phyloP scores from a whole-genome alignment of 2,329 filamentous ascomycete species.

The Neofusicoccum laricinum region DNA sequence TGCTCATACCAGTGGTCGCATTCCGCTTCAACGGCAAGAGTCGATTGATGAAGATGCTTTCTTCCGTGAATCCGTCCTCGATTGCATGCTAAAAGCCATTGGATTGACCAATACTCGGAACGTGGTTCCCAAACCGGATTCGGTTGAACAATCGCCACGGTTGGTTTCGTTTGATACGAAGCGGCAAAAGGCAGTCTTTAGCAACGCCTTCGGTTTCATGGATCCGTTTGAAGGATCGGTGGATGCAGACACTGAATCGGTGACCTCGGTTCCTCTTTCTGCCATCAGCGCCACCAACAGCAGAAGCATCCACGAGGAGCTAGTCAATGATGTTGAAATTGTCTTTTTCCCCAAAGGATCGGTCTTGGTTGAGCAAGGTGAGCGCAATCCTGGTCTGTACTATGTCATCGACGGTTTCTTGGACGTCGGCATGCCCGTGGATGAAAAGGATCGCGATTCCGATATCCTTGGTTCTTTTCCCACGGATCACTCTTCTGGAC shows the following conservation, averaged over 20 bases:
- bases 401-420: constrained; percentile 97
- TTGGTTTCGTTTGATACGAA: constrained; percentile 80
- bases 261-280: constrained; percentile 55
- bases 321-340: constrained; percentile 91
- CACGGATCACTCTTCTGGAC: constrained; percentile 25
- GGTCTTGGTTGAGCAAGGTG: constrained; percentile 91
- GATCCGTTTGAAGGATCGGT: constrained; percentile 73
- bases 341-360: constrained; percentile 96
- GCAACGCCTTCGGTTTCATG: constrained; percentile 88
- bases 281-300: constrained; percentile 44
- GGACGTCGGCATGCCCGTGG: constrained; percentile 81
- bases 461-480: constrained; percentile 45
- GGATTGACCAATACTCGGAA: constrained; percentile 71
- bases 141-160: constrained; percentile 80
- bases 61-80: constrained; percentile 85
- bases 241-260: constrained; percentile 84
- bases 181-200: constrained; percentile 75
- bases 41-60: constrained; percentile 82
- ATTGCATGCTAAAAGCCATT: constrained; percentile 94
- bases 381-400: constrained; percentile 93
- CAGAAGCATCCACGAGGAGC: constrained; percentile 64
- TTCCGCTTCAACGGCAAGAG: constrained; percentile 66
- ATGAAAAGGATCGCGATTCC: constrained; percentile 53
- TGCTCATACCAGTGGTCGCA: constrained; percentile 29
- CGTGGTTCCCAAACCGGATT: constrained; percentile 63